Percentiles rank a stretch among this genome's conserved stretches.
Evolutionary conservation across 345 rosid species (phyloP).

Genomic region (Citrus inodora): DNA sequence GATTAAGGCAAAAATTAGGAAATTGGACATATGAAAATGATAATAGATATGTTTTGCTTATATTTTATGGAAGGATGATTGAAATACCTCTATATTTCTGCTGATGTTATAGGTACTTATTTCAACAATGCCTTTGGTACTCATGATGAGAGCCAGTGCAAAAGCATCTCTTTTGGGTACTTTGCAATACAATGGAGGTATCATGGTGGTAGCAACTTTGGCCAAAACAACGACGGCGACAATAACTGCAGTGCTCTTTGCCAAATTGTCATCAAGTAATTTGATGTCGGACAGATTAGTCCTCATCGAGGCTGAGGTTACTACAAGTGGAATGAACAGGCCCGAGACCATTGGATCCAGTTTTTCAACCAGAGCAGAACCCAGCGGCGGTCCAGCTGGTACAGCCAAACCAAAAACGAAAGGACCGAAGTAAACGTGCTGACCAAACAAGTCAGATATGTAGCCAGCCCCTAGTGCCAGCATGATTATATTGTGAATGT

Average conservation of each 20-base stretch:
- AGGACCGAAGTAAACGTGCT: constrained; percentile 8
- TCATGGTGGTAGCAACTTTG: background rate
- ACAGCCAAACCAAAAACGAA: constrained; percentile 22
- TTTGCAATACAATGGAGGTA: background rate
- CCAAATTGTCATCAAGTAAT: background rate
- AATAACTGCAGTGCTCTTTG: background rate
- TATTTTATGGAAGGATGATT: background rate
- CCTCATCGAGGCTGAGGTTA: constrained; percentile 16
- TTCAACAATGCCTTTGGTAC: constrained; percentile 14
- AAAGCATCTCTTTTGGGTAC: constrained; percentile 12
- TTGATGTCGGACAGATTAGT: background rate
- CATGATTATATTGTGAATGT: constrained; percentile 18
- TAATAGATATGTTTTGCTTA: background rate
- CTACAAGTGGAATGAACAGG: constrained; percentile 18
- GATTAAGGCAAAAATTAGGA: background rate
- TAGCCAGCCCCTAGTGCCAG: background rate
- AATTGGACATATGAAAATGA: background rate
- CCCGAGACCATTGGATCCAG: constrained; percentile 18
- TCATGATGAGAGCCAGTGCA: constrained; percentile 12
- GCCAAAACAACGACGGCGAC: background rate
- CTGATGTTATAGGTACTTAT: background rate
- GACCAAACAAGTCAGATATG: background rate
- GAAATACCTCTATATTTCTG: background rate
- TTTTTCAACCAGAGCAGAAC: constrained; percentile 25
- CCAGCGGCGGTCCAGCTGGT: constrained; percentile 29